Percentiles rank a stretch among this genome's conserved stretches.
phyloP scores from a whole-genome alignment of 257 asterid species.

The Scutellaria galericulata region DNA sequence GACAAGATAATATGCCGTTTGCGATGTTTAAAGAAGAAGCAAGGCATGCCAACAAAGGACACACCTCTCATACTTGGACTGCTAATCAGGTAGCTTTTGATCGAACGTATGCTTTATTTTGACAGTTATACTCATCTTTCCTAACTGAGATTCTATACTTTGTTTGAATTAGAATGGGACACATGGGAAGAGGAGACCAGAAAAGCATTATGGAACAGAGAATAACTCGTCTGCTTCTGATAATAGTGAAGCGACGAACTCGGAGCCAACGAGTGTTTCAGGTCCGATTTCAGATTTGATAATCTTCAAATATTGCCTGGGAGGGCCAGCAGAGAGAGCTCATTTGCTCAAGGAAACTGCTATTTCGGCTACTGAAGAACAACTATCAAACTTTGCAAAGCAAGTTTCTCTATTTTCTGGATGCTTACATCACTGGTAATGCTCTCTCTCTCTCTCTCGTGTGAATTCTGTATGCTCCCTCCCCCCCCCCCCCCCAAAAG shows the following conservation, averaged over 20 bases:
- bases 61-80: slow-evolving; percentile 51
- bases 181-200: slow-evolving; percentile 50
- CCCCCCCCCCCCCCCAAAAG: no score
- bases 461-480: no score
- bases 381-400: slow-evolving; percentile 60
- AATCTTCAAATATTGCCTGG: slow-evolving; percentile 87
- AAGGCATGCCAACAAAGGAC: slow-evolving; percentile 49
- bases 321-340: slow-evolving; percentile 71
- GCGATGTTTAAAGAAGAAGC: slow-evolving; percentile 41
- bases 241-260: slow-evolving; percentile 62
- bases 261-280: slow-evolving; percentile 43
- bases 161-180: slow-evolving; percentile 51
- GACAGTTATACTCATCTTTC: slow-evolving; percentile 13
- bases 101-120: slow-evolving; percentile 1
- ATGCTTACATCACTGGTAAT: slow-evolving; percentile 86
- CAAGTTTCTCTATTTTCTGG: slow-evolving; percentile 84
- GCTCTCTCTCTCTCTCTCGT: neutral
- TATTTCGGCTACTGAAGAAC: slow-evolving; percentile 60
- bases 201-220: slow-evolving; percentile 48
- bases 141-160: slow-evolving; percentile 31
- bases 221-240: slow-evolving; percentile 61
- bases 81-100: slow-evolving; percentile 53
- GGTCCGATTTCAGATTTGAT: slow-evolving; percentile 66
- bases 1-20: slow-evolving; percentile 54
- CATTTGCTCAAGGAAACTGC: slow-evolving; percentile 84